phyloP scores from a whole-genome alignment of 164 flowering plant genomes.

The Annona squamosa region DNA sequence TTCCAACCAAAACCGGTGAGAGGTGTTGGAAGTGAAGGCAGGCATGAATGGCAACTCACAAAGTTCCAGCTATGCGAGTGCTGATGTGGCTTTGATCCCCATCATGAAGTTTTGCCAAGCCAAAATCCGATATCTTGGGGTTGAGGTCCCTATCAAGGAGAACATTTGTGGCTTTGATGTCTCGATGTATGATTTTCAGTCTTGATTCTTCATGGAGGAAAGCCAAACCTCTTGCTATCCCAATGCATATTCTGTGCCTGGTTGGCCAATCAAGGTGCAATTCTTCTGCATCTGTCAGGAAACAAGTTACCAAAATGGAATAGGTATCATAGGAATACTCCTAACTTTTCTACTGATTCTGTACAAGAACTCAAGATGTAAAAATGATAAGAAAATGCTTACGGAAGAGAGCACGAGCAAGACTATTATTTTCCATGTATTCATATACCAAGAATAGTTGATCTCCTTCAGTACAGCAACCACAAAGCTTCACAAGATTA shows the following conservation, averaged over 20 bases:
- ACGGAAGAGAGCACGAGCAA: slow-evolving; percentile 65
- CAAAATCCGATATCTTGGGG: slow-evolving; percentile 9
- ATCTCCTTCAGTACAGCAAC: slow-evolving; percentile 71
- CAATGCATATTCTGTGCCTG: slow-evolving; percentile 32
- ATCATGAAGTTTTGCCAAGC: slow-evolving; percentile 9
- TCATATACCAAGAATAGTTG: slow-evolving; percentile 62
- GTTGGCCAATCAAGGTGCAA: slow-evolving; percentile 34
- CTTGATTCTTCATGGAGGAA: slow-evolving; percentile 46
- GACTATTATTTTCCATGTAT: slow-evolving; percentile 74
- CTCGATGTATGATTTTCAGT: slow-evolving; percentile 15
- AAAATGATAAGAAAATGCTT: slow-evolving; percentile 9
- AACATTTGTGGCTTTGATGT: slow-evolving; percentile 10
- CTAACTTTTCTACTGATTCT: not conserved
- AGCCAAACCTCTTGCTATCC: slow-evolving; percentile 42
- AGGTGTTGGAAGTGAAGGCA: too few species aligned
- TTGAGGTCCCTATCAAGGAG: slow-evolving; percentile 12
- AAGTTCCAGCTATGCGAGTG: slow-evolving; percentile 11
- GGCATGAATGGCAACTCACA: slow-evolving; percentile 4
- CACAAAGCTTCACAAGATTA: slow-evolving; percentile 71
- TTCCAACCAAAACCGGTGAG: not conserved
- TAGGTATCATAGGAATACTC: not conserved
- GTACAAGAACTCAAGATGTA: not conserved
- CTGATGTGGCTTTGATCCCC: slow-evolving; percentile 8
- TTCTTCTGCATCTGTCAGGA: not conserved
- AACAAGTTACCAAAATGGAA: not conserved